Conservation (phyloP, 768 basidiomycete genomes). For the Obba rivulosa region DNA sequence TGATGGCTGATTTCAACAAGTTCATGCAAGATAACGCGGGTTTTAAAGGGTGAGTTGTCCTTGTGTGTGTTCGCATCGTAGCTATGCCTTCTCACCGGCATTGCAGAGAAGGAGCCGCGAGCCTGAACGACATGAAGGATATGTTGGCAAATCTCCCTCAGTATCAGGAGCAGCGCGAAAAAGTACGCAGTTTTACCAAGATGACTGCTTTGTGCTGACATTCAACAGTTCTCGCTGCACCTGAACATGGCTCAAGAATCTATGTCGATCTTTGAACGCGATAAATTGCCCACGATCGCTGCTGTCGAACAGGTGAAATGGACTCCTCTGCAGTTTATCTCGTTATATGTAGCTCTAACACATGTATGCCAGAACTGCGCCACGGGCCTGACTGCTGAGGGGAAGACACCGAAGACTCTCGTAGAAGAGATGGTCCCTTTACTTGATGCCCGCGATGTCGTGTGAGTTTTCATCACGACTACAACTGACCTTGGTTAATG, state of each 20-base stretch:
- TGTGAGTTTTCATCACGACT: constrained; percentile 42
- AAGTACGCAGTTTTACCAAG: constrained; percentile 39
- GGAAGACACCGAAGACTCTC: constrained; percentile 88
- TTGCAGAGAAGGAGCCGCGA: constrained; percentile 71
- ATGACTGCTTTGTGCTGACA: background rate
- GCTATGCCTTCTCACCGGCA: background rate
- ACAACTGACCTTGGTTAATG: background rate
- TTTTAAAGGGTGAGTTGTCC: constrained; percentile 68
- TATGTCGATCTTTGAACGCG: constrained; percentile 88
- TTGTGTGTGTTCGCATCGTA: background rate
- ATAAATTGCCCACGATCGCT: constrained; percentile 77
- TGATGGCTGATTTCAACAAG: constrained; percentile 93
- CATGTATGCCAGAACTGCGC: constrained; percentile 68
- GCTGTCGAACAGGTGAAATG: constrained; percentile 82
- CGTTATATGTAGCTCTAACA: background rate
- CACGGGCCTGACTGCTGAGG: constrained; percentile 86
- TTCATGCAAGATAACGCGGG: constrained; percentile 94
- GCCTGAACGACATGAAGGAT: constrained; percentile 97
- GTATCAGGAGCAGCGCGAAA: constrained; percentile 92
- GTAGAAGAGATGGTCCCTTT: constrained; percentile 99
- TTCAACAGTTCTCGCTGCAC: constrained; percentile 83
- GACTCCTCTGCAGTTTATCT: background rate
- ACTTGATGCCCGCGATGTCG: constrained; percentile 79
- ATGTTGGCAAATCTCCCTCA: constrained; percentile 95
- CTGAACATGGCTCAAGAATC: constrained; percentile 97